phyloP scores from a whole-genome alignment of 805 yeast genomes.

The Yamadazyma takamatsuzukensis region DNA sequence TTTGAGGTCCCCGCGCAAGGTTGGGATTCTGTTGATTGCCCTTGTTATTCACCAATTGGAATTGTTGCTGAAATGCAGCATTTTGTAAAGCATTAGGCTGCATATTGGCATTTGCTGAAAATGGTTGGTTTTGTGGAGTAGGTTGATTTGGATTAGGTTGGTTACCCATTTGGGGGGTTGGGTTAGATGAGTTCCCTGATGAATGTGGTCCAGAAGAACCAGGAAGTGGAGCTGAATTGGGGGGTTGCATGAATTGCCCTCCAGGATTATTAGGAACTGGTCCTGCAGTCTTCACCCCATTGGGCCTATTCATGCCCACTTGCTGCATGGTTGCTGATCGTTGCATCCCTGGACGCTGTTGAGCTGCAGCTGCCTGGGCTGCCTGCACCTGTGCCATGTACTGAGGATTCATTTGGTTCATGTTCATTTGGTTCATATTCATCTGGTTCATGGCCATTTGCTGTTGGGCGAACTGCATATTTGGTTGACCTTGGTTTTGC shows the following conservation, averaged over 20 bases:
- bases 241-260: constrained; percentile 16
- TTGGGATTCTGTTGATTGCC: not conserved
- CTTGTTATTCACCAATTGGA: constrained; percentile 2
- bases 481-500: too few relatives aligned
- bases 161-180: constrained; percentile 28
- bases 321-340: constrained; percentile 21
- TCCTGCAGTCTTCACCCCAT: too few relatives aligned
- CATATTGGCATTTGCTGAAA: too few relatives aligned
- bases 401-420: constrained; percentile 7
- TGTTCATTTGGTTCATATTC: too few relatives aligned
- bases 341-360: constrained; percentile 17
- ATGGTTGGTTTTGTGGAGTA: constrained; percentile 1
- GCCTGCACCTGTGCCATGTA: constrained; percentile 3
- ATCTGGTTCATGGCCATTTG: too few relatives aligned
- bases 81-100: constrained; percentile 2
- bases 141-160: constrained; percentile 18
- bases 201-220: constrained; percentile 8
- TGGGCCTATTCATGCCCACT: constrained; percentile 4
- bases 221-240: constrained; percentile 23
- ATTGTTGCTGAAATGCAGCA: constrained; percentile 5
- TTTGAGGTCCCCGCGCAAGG: not conserved
- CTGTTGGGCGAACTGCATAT: too few relatives aligned
- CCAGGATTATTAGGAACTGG: constrained; percentile 4
- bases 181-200: constrained; percentile 21
- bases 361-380: constrained; percentile 4